Evolutionary conservation across 1,139 yeast species (phyloP), one percentile per base, ranked within the genome.

Genomic region (Debaryomyces sp.): DNA sequence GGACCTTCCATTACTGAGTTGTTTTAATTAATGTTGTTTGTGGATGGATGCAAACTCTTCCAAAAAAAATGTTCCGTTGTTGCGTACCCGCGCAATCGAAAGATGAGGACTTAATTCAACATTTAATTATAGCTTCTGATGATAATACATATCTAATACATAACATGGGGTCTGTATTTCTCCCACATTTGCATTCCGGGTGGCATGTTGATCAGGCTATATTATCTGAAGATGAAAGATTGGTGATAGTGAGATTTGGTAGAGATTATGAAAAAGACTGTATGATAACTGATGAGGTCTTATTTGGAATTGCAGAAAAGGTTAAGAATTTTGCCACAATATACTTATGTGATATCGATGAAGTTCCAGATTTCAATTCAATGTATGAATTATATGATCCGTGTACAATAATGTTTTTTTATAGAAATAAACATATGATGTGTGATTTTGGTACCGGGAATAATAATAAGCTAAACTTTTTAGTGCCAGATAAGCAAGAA

Each of bases 131-230:
- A 15, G 21, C 3, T 32, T 32, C 15, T 10, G 5, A 3, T 17
- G 12, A 9, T 8, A 32, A 32, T 32, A 32, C 26, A 22, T 22
- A 4, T 32, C 22, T 10, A 35, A 35, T 7, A 35, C 12, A 13
- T 17, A 35, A n/a, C n/a, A 89, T 89, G 96, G 95, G 96, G 10
- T 87, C 95, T 53, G 87, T 89, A 6, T 89, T 92, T 61, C 75
- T 92, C 46, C 96, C 97, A 10, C 96, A 92, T 66, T 73, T 94
- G 54, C 84, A 80, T 29, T 82, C 96, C 0, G 99, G 97, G 4
- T 80, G 85, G 96, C 99, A 94, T 64, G 99, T 94, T 24, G 99
- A 95, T 68, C 98, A 94, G 63, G 97, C 99, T 6, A 94, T 94
- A 41, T 71, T 79, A 15, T 71, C 81, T 1, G 99, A 94, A 60